These are phyloP conservation scores for Coniella lustricola DNA, from an alignment of 2,329 filamentous ascomycete genomes.

Conservation along the genomic window DNA sequence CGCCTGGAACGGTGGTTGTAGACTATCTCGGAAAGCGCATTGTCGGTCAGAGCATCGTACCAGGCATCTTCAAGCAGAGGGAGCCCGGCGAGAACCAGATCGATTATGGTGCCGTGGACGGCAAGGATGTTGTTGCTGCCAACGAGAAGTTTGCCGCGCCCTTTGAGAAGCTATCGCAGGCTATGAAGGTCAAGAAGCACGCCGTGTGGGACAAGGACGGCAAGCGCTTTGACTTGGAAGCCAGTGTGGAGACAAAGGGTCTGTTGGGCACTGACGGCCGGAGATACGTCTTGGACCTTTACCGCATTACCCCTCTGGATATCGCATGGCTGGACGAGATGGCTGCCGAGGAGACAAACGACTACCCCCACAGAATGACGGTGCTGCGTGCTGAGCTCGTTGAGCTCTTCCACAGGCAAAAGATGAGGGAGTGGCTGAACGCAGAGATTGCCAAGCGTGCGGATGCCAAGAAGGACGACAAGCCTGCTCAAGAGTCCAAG, in stretches of 20 bases:
- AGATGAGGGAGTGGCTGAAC: conserved; percentile 84
- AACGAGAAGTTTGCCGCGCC: conserved; percentile 78
- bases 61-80: conserved; percentile 97
- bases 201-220: conserved; percentile 96
- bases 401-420: conserved; percentile 74
- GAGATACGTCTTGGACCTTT: conserved; percentile 96
- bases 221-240: conserved; percentile 83
- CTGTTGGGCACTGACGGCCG: conserved; percentile 93
- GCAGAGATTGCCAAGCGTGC: conserved; percentile 63
- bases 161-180: conserved; percentile 86
- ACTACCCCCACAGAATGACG: conserved; percentile 94
- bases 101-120: conserved; percentile 96
- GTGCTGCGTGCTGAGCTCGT: conserved; percentile 86
- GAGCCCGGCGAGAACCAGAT: conserved; percentile 98
- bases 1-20: conserved; percentile 89
- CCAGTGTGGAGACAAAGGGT: conserved; percentile 95
- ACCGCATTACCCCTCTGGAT: conserved; percentile 88
- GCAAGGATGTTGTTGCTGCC: conserved; percentile 88
- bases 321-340: conserved; percentile 82
- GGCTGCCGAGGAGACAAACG: conserved; percentile 38
- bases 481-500: conserved; percentile 22
- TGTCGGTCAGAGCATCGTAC: conserved; percentile 95
- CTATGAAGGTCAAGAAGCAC: conserved; percentile 87
- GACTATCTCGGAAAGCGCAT: conserved; percentile 97
- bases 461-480: conserved; percentile 29